These are phyloP conservation scores for Colletotrichum camelliae DNA, from an alignment of 2,329 filamentous ascomycete species.

Conservation along the genomic window DNA sequence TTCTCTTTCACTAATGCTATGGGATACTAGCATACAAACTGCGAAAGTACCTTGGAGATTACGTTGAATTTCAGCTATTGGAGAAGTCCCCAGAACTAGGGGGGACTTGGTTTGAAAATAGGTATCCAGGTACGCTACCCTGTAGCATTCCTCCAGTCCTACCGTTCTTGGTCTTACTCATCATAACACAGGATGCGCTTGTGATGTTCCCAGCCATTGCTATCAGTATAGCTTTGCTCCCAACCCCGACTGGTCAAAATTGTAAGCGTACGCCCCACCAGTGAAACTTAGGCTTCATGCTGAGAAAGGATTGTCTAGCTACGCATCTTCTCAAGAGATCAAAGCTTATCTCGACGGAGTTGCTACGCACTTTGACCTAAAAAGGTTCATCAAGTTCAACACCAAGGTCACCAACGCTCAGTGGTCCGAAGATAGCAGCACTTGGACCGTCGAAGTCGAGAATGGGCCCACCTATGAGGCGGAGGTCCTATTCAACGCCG, in stretches of 20 bases:
- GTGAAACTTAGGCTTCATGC: not conserved
- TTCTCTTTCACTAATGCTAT: no score
- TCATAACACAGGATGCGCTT: not conserved
- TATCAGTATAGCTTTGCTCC: not conserved
- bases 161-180: not conserved
- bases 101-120: not conserved
- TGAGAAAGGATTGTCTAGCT: not conserved
- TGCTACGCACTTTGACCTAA: not conserved
- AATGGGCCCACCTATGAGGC: not conserved
- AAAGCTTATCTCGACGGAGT: not conserved
- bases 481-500: not conserved
- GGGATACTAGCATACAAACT: not conserved
- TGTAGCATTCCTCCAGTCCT: no score
- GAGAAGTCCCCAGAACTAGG: not conserved
- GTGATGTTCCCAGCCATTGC: not conserved
- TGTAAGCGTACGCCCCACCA: not conserved
- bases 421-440: not conserved
- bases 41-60: not conserved
- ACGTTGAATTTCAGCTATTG: not conserved
- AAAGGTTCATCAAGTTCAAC: not conserved
- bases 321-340: not conserved
- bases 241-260: not conserved
- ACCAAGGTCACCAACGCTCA: not conserved
- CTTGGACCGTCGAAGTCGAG: not conserved
- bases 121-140: no score